Base-by-base conservation (phyloP, 441 rosid species). In the Mallotus japonicus region DNA sequence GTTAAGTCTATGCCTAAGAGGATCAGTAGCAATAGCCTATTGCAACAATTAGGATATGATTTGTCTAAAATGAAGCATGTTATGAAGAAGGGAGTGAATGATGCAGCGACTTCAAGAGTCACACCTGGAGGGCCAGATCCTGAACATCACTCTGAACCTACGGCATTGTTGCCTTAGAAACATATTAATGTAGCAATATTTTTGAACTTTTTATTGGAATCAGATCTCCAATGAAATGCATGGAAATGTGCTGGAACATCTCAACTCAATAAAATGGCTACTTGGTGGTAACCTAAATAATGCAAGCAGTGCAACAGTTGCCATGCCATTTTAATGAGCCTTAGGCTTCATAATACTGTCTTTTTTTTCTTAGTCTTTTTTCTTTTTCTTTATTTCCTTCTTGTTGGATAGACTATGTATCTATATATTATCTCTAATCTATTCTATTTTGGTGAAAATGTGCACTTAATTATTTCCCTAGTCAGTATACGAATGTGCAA, bases 91-190 rank as follows among this genome's bases (percentile, higher is more conserved):
- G 46, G 42, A 58, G 32, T 62, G 58, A 34, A 34, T 3, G 76
- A 62, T 20, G 40, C 47, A 3, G 37, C 55, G 1, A 1, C 56
- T 5, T 5, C 71, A 5, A 81, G 85, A 70, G 0, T 70, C 32
- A 28, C 78, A 37, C 84, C 87, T 0, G 84, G 77, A 77, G 86
- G 90, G 5, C 90, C 88, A 17, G 77, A 79, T 57, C 77, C 76
- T 73, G 65, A 70, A 28, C 88, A 85, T 56, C 76, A 85, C 70
- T 69, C 57, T 32, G 50, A 67, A 73, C 79, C 87, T 40, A 68
- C 86, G 22, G 65, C 75, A 34, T 74, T 80, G 75, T 50, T 66
- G 76, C 75, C 72, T 14, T 54, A 67, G 37, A 40, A 53, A 19
- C 17, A 12, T 28, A 1, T 40, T 6, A 22, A 15, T n/a, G 5